Base-by-base conservation (phyloP, 176 grass and related monocot species). In the Bothriochloa decipiens region DNA sequence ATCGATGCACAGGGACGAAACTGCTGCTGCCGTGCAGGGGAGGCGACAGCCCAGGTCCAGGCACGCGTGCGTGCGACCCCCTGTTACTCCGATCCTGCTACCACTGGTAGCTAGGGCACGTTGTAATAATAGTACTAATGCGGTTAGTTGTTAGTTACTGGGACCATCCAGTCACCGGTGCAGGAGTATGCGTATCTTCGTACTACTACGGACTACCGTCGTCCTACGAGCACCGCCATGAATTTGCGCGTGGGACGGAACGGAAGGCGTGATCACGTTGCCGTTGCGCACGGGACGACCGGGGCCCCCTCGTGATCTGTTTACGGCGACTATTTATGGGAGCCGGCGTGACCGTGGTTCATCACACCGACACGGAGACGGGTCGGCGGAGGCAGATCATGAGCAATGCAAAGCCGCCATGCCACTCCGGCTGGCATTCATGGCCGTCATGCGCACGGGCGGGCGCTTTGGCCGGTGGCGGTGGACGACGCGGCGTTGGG, bases 311-410 rank as follows among this genome's bases (percentile, higher is more conserved):
- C 86, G 86, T 87, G 86, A 83, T 62, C 71, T 22, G 84, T 17
- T 85, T 23, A 77, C 42, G 72, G 68, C 72, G 83, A 27, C n/a
- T 16, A 86, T 86, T 83, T 83, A 79, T 33, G 84, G 5, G 36
- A 16, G 52, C 27, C 14, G 10, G 29, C 29, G 45, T 43, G 74
- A 20, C 49, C 49, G 8, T 26, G 23, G 63, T 11, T 58, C 33
- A 20, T 71, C 68, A 2, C 78, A 45, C 77, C n/a, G 58, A 9
- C 22, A 26, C 58, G n/a, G n/a, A 10, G 53, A 60, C 55, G 57
- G 57, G 70, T n/a, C 27, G 43, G 7, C 46, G 72, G 27, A 75
- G 71, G 39, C 37, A 60, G 62, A n/a, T n/a, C n/a, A n/a, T n/a
- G n/a, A n/a, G 27, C 17, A 22, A 22, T 22, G 3, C 10, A 52